These are phyloP conservation scores for Coemansia sp. DNA, from an alignment of 192 early-diverging fungal species.

Conservation along the genomic window DNA sequence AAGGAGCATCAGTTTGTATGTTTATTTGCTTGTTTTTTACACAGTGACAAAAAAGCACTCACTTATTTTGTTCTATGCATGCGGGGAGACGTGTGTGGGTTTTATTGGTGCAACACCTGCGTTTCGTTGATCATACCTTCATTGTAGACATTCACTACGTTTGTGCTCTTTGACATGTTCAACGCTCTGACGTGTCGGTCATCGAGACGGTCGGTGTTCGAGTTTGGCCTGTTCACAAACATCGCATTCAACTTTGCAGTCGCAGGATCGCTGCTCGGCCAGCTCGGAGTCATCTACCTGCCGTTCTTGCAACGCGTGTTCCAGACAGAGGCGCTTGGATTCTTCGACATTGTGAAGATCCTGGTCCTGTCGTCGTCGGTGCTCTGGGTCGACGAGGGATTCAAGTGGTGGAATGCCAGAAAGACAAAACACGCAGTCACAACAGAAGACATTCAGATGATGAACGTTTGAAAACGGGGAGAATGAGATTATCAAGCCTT, in stretches of 20 bases:
- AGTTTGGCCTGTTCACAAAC: conserved; percentile 83
- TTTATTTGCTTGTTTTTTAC: no score
- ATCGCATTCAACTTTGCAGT: conserved; percentile 86
- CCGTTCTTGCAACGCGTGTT: conserved; percentile 91
- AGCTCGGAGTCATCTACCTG: conserved; percentile 84
- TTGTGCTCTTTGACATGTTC: conserved; percentile 97
- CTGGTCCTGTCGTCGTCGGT: conserved; percentile 70
- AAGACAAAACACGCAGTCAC: conserved; percentile 22
- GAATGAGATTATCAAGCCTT: not conserved
- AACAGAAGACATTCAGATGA: conserved; percentile 46
- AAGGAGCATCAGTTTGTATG: no score
- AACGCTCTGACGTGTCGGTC: conserved; percentile 92
- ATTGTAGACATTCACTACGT: conserved; percentile 88
- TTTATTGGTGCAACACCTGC: not conserved
- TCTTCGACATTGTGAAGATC: conserved; percentile 74
- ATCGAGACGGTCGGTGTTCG: conserved; percentile 74
- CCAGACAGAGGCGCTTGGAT: conserved; percentile 83
- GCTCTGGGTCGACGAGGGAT: conserved; percentile 82
- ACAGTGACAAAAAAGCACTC: no score
- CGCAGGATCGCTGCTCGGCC: conserved; percentile 75
- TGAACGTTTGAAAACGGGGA: conserved; percentile 32
- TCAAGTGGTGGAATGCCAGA: conserved; percentile 63
- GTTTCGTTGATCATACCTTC: not conserved
- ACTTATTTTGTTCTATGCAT: not conserved
- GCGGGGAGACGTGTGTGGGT: not conserved